Percentiles rank a stretch among this genome's conserved stretches.
These are phyloP conservation scores for Venturia oleaginea DNA, from an alignment of 2,329 filamentous ascomycete genomes.

Conservation along the genomic window DNA sequence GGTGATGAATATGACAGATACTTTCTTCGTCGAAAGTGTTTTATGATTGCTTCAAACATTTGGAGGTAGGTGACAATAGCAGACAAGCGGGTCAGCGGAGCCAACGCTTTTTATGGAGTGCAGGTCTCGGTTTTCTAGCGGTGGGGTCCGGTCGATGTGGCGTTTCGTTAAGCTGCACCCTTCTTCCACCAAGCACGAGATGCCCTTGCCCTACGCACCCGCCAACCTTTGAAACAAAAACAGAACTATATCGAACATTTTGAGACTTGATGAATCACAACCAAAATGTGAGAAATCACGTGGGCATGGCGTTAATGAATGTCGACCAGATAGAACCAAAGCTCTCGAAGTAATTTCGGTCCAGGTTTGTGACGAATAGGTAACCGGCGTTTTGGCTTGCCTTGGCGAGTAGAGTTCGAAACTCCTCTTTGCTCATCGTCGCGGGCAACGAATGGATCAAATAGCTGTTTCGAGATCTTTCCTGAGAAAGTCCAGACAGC, in stretches of 20 bases:
- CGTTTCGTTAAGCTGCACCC: constrained; percentile 5
- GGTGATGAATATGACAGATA: background rate
- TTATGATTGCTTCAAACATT: background rate
- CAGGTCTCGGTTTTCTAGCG: background rate
- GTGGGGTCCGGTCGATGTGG: background rate
- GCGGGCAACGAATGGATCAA: background rate
- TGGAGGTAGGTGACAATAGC: background rate
- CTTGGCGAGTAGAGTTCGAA: background rate
- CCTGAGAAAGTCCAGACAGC: background rate
- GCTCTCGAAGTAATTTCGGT: constrained; percentile 1
- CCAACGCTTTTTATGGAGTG: constrained; percentile 2
- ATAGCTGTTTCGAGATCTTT: constrained; percentile 7
- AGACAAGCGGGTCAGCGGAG: background rate
- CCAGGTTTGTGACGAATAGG: background rate
- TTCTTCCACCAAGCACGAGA: background rate
- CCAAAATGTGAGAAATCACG: background rate
- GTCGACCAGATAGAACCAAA: background rate
- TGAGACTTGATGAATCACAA: background rate
- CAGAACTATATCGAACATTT: background rate
- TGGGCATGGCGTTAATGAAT: background rate
- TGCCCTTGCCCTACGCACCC: constrained; percentile 4
- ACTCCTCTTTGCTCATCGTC: background rate
- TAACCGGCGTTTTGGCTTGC: background rate
- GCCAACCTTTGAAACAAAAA: background rate
- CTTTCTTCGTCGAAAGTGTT: background rate